These are phyloP conservation scores for Fusarium annulatum DNA, from an alignment of 2,329 filamentous ascomycete genomes.

Conservation along the genomic window DNA sequence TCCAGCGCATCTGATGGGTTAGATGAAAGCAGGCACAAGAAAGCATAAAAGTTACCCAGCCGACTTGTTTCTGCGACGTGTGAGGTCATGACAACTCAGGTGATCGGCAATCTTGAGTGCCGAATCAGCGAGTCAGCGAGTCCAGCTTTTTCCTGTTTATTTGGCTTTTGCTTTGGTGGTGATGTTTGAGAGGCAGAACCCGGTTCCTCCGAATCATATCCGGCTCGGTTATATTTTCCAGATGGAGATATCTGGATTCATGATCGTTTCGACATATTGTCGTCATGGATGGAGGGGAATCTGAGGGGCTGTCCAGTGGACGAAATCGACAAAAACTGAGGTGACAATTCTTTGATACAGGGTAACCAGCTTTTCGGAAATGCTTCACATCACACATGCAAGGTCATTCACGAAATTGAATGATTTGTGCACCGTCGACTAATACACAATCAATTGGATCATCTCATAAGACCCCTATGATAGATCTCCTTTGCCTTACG, in stretches of 20 bases:
- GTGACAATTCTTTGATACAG: neutral
- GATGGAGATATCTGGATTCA: neutral
- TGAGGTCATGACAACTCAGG: constrained; percentile 22
- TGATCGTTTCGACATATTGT: constrained; percentile 13
- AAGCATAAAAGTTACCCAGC: constrained; percentile 1
- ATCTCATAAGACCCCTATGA: neutral
- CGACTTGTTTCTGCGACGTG: constrained; percentile 8
- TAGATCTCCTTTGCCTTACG: neutral
- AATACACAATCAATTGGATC: neutral
- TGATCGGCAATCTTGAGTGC: constrained; percentile 29
- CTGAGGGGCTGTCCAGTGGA: neutral
- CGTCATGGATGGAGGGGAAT: constrained; percentile 4
- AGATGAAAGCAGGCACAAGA: neutral
- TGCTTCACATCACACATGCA: neutral
- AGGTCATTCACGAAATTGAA: neutral
- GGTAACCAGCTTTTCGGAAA: neutral
- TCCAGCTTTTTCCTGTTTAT: constrained; percentile 23
- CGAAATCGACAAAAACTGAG: neutral
- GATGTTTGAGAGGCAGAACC: constrained; percentile 11
- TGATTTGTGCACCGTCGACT: neutral
- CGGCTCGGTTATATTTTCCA: constrained; percentile 11
- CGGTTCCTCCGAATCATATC: constrained; percentile 15
- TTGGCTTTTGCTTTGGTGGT: neutral
- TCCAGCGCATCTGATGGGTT: neutral
- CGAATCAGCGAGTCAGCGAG: constrained; percentile 8